These are phyloP conservation scores for Termitomyces sp. DNA, from an alignment of 768 basidiomycete species.

Conservation along the genomic window DNA sequence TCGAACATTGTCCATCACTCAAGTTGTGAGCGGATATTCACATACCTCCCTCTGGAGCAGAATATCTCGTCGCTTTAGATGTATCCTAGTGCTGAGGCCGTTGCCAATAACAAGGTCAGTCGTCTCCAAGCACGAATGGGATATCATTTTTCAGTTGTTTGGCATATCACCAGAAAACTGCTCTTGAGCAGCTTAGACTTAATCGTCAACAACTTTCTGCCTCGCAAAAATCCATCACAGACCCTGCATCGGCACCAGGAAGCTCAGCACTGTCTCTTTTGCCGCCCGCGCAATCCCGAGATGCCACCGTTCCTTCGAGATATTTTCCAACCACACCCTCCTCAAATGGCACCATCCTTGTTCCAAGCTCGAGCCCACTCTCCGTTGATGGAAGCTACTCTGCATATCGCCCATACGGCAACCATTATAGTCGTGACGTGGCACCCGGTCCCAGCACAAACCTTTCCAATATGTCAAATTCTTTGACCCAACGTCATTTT, in stretches of 20 bases:
- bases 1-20: conserved; percentile 8
- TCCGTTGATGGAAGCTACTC: conserved; percentile 31
- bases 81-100: conserved; percentile 42
- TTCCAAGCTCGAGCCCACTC: conserved; percentile 71
- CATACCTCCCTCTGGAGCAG: conserved; percentile 7
- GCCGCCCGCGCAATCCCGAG: conserved; percentile 64
- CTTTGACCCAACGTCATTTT: conserved; percentile 29
- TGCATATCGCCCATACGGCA: conserved; percentile 33
- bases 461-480: conserved; percentile 30
- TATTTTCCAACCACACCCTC: conserved; percentile 48
- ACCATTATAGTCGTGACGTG: conserved; percentile 34
- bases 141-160: conserved; percentile 12
- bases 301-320: conserved; percentile 63
- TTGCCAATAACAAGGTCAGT: conserved; percentile 48
- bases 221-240: conserved; percentile 19
- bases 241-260: conserved; percentile 20
- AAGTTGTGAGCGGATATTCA: conserved; percentile 7
- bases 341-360: conserved; percentile 54
- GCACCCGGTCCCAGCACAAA: conserved; percentile 32
- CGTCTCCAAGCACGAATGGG: conserved; percentile 1
- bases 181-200: conserved; percentile 43
- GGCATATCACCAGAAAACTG: conserved; percentile 28
- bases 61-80: conserved; percentile 27
- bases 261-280: conserved; percentile 20
- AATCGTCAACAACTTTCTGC: conserved; percentile 30